Base-by-base conservation (phyloP, 2,329 filamentous ascomycete genomes). In the Fusarium scirpi region DNA sequence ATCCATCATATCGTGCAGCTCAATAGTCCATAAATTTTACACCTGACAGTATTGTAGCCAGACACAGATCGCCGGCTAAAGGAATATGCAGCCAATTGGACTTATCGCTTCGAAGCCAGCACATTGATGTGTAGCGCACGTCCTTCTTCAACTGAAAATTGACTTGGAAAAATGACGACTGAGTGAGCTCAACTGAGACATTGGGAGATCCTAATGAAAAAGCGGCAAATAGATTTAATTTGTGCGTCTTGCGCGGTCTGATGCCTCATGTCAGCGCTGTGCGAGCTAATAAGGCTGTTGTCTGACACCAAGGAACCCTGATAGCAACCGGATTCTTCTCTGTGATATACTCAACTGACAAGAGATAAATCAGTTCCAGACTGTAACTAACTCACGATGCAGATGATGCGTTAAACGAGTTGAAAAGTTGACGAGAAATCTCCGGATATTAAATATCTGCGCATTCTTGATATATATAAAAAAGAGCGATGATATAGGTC, bases 81-180 rank as follows among this genome's bases (percentile, higher is more conserved):
- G 13, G 32, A 24, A 40, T 38, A n/a, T 22, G 25, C 64, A 47
- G n/a, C 68, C 63, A 69, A 61, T 61, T 43, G 51, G 27, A 25
- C 53, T 40, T 13, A 12, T 38, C 34, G 22, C 46, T 27, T 55
- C 40, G 58, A 58, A 51, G 47, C 48, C 49, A 32, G 38, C 46
- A 48, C 40, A 29, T 47, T 41, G 41, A 52, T 51, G 41, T 32
- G 56, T 29, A 38, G 38, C 22, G 30, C 25, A 25, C 25, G 59
- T 49, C 60, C 45, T 29, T 58, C 55, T 41, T 41, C 24, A 20
- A 41, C 32, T 52, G 30, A 22, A 52, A 8, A 27, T 41, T 16
- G 24, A 22, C 45, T 29, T 40, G 25, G 22, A 16, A 27, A 22
- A 41, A 22, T 29, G 49, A 29, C 24, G 45, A 25, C 38, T 30